phyloP scores from a whole-genome alignment of 2,329 filamentous ascomycete species.

The Ascosphaera aggregata region DNA sequence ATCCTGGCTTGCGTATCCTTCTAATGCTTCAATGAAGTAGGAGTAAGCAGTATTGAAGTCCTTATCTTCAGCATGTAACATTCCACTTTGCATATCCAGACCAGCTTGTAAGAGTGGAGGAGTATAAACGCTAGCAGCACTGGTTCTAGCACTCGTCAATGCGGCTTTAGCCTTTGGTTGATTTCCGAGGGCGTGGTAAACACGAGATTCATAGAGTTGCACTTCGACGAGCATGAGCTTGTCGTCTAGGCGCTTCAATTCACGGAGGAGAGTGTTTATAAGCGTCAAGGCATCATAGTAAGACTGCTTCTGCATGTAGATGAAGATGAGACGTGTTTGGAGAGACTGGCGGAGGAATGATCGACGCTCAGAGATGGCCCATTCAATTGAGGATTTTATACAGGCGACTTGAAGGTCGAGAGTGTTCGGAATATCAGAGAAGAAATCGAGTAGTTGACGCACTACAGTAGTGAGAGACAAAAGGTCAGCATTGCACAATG shows the following conservation, averaged over 20 bases:
- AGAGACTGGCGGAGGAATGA: conserved; percentile 96
- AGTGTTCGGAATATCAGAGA: conserved; percentile 80
- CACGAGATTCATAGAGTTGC: conserved; percentile 84
- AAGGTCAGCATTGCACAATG: neutral
- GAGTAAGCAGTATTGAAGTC: conserved; percentile 98
- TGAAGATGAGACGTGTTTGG: conserved; percentile 75
- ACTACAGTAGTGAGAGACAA: conserved; percentile 29
- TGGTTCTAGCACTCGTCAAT: conserved; percentile 80
- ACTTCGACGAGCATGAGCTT: conserved; percentile 96
- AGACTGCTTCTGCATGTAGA: conserved; percentile 93
- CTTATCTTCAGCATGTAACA: conserved; percentile 94
- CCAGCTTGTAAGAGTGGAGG: conserved; percentile 87
- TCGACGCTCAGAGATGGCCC: conserved; percentile 83
- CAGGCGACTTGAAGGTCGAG: conserved; percentile 85
- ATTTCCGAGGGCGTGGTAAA: conserved; percentile 95
- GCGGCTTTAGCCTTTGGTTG: conserved; percentile 88
- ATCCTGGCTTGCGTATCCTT: conserved; percentile 88
- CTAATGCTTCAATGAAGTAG: conserved; percentile 97
- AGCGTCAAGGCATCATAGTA: conserved; percentile 94
- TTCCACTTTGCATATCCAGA: conserved; percentile 97
- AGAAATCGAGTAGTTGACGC: conserved; percentile 87
- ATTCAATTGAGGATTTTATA: conserved; percentile 98
- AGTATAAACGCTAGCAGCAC: conserved; percentile 90
- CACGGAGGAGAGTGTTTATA: conserved; percentile 87
- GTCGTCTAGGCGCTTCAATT: conserved; percentile 94